Evolutionary conservation across 2,329 filamentous ascomycete species (phyloP).

Genomic region (Mycogone perniciosa): DNA sequence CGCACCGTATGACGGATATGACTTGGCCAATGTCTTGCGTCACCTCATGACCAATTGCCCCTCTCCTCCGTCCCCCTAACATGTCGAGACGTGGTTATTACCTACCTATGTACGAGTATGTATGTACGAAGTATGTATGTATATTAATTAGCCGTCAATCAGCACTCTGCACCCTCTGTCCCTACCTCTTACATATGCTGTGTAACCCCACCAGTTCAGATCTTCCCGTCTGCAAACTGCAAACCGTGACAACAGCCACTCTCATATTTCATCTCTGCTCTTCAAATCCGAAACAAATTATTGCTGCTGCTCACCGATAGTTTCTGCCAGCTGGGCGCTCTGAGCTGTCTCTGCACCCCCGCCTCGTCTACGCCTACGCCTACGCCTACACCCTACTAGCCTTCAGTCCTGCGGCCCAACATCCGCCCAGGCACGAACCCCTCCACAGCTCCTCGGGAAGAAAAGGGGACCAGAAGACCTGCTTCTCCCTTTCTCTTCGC

Average conservation of each 20-base stretch:
- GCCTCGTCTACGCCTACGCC: constrained; percentile 3
- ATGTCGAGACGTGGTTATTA: too few relatives aligned
- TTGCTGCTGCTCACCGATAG: constrained; percentile 8
- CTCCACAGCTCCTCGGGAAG: constrained; percentile 1
- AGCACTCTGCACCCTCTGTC: neutral
- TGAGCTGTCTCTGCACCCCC: constrained; percentile 9
- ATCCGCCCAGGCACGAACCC: constrained; percentile 10
- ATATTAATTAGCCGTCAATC: too few relatives aligned
- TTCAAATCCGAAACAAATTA: constrained; percentile 3
- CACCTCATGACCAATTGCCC: constrained; percentile 10
- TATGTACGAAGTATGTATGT: too few relatives aligned
- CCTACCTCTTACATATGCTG: constrained; percentile 1
- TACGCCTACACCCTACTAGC: neutral
- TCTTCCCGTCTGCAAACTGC: neutral
- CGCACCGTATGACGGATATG: neutral
- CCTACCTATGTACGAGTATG: too few relatives aligned
- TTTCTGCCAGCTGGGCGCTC: constrained; percentile 9
- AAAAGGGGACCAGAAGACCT: neutral
- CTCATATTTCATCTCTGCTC: constrained; percentile 1
- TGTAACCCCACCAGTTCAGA: constrained; percentile 7
- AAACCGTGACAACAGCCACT: neutral
- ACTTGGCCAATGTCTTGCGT: constrained; percentile 6
- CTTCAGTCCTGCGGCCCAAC: constrained; percentile 10
- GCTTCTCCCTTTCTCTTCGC: constrained; percentile 4
- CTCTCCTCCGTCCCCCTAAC: too few relatives aligned